Base-by-base conservation (phyloP, 2,329 filamentous ascomycete species). In the Nigrospora osmanthi region DNA sequence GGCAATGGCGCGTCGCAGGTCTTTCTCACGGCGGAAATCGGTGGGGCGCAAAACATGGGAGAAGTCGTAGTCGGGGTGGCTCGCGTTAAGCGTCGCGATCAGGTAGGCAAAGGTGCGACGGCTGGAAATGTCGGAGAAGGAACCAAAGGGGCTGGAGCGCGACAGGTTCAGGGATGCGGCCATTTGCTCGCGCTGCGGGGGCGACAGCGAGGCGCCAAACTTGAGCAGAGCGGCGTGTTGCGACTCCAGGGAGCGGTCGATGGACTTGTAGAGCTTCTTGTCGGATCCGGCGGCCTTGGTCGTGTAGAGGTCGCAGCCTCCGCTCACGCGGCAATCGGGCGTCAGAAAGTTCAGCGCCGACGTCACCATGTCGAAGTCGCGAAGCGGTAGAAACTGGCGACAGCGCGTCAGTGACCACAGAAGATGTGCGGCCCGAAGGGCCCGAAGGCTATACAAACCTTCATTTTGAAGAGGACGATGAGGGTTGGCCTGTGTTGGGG, bases 41-140 rank as follows among this genome's bases (percentile, higher is more conserved):
- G 83, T 79, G 0, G 93, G 90, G 34, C 90, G 83, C 47, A 97
- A 73, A 32, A 93, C 84, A 59, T 95, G 86, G 2, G 89, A 95
- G 67, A 98, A 98, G 65, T 98, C 93, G 65, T 98, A 97, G 66
- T 98, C 88, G 2, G 87, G 83, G 67, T 98, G 91, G 47, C 88
- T 95, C 6, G 93, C 93, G 60, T 98, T 98, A 33, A 98, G 73
- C 0, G 91, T 97, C 34, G 93, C 93, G 55, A 98, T 97, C 42
- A 98, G 71, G 64, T 97, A 97, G 38, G 93, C 90, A 66, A 95
- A 97, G 0, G 88, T 95, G 54, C 91, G 83, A 34, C 93, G 86
- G 59, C 89, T 93, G 39, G 87, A 87, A 41, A 89, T 81, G 57
- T 96, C 87, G 49, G 87, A 90, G 47, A 98, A 76, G 14, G 87